A percentile compares a stretch with the other conserved stretches of the same genome.
Conservation (phyloP, 2,329 filamentous ascomycete genomes). For the Mollisiaceae sp. region DNA sequence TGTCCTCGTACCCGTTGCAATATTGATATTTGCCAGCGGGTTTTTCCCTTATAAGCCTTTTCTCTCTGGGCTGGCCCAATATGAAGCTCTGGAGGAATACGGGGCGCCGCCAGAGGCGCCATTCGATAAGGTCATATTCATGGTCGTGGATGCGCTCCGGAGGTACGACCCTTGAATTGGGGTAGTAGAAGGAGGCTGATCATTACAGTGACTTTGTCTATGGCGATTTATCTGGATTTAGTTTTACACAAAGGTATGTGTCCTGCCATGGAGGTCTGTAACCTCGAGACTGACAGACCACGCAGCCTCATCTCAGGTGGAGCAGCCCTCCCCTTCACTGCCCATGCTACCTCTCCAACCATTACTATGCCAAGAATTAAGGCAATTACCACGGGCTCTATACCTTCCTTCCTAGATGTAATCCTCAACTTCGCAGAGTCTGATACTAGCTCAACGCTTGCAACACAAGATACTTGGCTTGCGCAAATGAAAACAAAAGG, state of each 20-base stretch:
- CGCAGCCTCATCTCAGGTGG: slow-evolving; percentile 60
- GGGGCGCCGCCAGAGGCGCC: slow-evolving; percentile 65
- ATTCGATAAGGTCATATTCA: slow-evolving; percentile 92
- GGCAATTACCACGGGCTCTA: slow-evolving; percentile 94
- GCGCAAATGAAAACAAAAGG: slow-evolving; percentile 82
- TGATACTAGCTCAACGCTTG: slow-evolving; percentile 86
- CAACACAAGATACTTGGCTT: slow-evolving; percentile 93
- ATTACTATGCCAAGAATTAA: slow-evolving; percentile 99
- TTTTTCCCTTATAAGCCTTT: slow-evolving; percentile 99
- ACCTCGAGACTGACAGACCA: slow-evolving; percentile 13
- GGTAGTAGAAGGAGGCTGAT: slow-evolving; percentile 32
- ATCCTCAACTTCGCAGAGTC: slow-evolving; percentile 96
- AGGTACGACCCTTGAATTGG: slow-evolving; percentile 59
- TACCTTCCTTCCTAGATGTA: slow-evolving; percentile 96
- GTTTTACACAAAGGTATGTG: slow-evolving; percentile 81
- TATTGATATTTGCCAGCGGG: slow-evolving; percentile 80
- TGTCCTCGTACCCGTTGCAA: slow-evolving; percentile 74
- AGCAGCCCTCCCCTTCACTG: slow-evolving; percentile 88
- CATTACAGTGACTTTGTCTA: slow-evolving; percentile 86
- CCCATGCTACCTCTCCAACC: slow-evolving; percentile 93
- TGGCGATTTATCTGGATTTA: slow-evolving; percentile 77
- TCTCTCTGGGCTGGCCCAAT: slow-evolving; percentile 80
- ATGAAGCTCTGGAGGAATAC: slow-evolving; percentile 58
- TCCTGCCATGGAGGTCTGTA: neutral
- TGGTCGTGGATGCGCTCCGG: slow-evolving; percentile 95